These are phyloP conservation scores for Basidiobolus meristosporus DNA, from an alignment of 371 early-diverging fungal species.

Conservation along the genomic window DNA sequence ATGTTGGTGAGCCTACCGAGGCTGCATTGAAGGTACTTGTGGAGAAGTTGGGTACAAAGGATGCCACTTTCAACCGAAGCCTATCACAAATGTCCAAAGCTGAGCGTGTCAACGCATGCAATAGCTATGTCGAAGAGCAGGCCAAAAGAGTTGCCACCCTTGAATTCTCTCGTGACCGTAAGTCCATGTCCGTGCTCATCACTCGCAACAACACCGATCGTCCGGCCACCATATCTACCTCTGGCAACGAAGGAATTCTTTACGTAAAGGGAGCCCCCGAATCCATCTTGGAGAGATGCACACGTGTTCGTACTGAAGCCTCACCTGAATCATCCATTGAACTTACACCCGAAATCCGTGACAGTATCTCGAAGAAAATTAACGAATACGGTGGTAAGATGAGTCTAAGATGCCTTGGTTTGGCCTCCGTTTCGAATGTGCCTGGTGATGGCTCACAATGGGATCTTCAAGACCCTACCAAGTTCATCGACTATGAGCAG, in stretches of 20 bases:
- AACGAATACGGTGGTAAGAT: constrained; percentile 55
- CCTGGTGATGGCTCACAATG: constrained; percentile 16
- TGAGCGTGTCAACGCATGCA: constrained; percentile 29
- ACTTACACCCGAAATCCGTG: constrained; percentile 44
- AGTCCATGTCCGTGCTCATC: constrained; percentile 86
- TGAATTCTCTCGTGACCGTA: constrained; percentile 91
- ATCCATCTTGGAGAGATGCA: constrained; percentile 74
- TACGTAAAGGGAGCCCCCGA: constrained; percentile 93
- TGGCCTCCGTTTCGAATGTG: constrained; percentile 62
- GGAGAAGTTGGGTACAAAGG: constrained; percentile 76
- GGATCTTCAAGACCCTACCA: constrained; percentile 33
- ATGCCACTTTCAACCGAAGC: constrained; percentile 32
- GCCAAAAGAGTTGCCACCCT: constrained; percentile 39
- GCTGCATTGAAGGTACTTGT: constrained; percentile 88
- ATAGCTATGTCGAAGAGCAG: constrained; percentile 1
- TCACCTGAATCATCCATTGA: constrained; percentile 19
- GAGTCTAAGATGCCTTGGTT: constrained; percentile 71
- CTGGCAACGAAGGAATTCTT: too few species aligned
- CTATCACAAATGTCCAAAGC: constrained; percentile 19
- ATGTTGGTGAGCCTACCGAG: constrained; percentile 96
- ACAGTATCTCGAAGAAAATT: constrained; percentile 38
- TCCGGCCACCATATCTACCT: constrained; percentile 8
- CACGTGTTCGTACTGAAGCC: constrained; percentile 26
- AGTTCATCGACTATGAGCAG: constrained; percentile 48
- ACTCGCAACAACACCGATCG: constrained; percentile 9